These are phyloP conservation scores for Durotheca rogersii DNA, from an alignment of 495 filamentous ascomycete species.

Conservation along the genomic window DNA sequence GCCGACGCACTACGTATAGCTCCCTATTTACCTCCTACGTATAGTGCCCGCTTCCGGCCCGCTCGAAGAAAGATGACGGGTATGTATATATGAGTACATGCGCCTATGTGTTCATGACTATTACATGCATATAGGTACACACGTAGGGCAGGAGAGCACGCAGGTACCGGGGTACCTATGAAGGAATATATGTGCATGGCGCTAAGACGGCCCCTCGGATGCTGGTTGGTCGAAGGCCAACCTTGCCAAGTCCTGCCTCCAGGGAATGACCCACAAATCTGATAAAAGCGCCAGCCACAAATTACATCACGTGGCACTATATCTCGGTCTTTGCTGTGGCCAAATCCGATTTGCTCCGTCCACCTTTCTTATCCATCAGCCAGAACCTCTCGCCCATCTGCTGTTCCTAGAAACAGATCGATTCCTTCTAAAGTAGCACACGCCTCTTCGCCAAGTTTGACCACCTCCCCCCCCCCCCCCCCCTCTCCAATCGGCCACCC, in stretches of 20 bases:
- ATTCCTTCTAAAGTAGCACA: constrained; percentile 31
- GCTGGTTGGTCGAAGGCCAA: too few relatives aligned
- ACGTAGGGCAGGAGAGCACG: too few relatives aligned
- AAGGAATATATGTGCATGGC: too few relatives aligned
- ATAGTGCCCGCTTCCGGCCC: too few relatives aligned
- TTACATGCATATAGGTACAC: too few relatives aligned
- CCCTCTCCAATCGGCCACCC: too few relatives aligned
- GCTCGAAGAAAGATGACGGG: too few relatives aligned
- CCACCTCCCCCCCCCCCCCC: constrained; percentile 20
- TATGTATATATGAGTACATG: neutral
- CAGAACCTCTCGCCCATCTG: constrained; percentile 16
- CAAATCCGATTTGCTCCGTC: constrained; percentile 34
- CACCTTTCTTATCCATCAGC: too few relatives aligned
- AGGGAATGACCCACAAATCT: neutral
- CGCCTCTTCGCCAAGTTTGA: constrained; percentile 32
- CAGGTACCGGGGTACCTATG: too few relatives aligned
- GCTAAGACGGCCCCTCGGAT: too few relatives aligned
- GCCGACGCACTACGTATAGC: too few relatives aligned
- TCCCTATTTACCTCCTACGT: too few relatives aligned
- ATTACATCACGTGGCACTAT: constrained; percentile 12
- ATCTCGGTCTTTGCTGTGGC: constrained; percentile 29
- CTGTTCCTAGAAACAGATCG: constrained; percentile 15
- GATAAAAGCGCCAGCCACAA: constrained; percentile 14
- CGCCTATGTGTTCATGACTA: neutral
- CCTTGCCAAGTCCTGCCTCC: constrained; percentile 2